These are phyloP conservation scores for Geosmithia putterillii DNA, from an alignment of 2,329 filamentous ascomycete genomes.

Conservation along the genomic window DNA sequence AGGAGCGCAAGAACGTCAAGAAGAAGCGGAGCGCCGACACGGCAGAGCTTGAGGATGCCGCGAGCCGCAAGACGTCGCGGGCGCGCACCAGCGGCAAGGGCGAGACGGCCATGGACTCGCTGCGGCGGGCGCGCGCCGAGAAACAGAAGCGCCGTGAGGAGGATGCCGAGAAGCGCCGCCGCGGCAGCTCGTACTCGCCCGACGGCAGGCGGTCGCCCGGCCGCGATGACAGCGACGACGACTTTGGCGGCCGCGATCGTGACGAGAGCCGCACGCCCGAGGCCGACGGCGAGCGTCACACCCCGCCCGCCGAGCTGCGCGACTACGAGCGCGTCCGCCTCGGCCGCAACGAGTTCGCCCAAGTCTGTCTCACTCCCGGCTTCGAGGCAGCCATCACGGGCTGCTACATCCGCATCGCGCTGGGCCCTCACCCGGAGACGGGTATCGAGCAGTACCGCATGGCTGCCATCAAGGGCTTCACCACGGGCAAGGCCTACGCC, in stretches of 20 bases:
- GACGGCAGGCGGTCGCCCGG: conserved; percentile 28
- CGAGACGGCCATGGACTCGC: conserved; percentile 57
- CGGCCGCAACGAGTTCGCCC: conserved; percentile 73
- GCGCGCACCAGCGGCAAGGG: conserved; percentile 41
- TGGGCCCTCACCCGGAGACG: conserved; percentile 64
- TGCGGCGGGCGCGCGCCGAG: conserved; percentile 49
- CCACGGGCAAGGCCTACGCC: conserved; percentile 69
- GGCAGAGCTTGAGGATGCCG: conserved; percentile 63
- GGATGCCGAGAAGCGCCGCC: conserved; percentile 44
- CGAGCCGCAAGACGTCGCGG: conserved; percentile 57
- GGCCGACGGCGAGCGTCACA: conserved; percentile 55
- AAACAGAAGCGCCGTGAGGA: conserved; percentile 34
- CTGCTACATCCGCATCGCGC: conserved; percentile 74
- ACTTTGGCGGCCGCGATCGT: conserved; percentile 50
- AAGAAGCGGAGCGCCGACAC: conserved; percentile 69
- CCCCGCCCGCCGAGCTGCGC: conserved; percentile 60
- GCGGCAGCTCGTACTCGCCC: conserved; percentile 27
- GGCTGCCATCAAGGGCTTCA: conserved; percentile 75
- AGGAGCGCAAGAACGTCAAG: conserved; percentile 36
- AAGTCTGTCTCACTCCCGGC: conserved; percentile 85
- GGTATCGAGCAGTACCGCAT: conserved; percentile 76
- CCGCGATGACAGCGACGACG: conserved; percentile 56
- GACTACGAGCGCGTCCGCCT: conserved; percentile 78
- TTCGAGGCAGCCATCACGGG: conserved; percentile 74
- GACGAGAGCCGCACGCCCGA: conserved; percentile 40